phyloP scores from a whole-genome alignment of 768 basidiomycete genomes.

The Rubroboletus satanas region DNA sequence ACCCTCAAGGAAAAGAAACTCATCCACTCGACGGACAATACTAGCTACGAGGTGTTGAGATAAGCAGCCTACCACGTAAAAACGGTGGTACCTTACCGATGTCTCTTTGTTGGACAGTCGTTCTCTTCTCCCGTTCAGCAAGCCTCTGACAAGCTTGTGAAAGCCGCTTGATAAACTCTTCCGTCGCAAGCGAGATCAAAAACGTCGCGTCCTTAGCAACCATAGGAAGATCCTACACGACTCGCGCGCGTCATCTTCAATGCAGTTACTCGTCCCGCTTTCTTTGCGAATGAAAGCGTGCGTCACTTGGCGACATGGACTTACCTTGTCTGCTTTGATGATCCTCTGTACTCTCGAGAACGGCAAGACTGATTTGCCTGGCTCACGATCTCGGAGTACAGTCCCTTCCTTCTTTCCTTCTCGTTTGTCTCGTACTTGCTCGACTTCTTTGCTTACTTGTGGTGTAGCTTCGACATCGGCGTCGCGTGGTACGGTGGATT shows the following conservation, averaged over 20 bases:
- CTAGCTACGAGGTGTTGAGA: constrained; percentile 40
- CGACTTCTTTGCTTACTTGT: constrained; percentile 2
- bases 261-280: background rate
- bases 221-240: constrained; percentile 64
- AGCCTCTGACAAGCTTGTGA: constrained; percentile 66
- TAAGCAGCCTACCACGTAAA: background rate
- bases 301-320: constrained; percentile 8
- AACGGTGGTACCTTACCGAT: constrained; percentile 49
- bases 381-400: constrained; percentile 32
- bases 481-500: constrained; percentile 5
- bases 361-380: constrained; percentile 73
- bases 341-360: constrained; percentile 78
- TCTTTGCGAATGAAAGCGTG: background rate
- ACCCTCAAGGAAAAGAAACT: constrained; percentile 81
- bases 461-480: constrained; percentile 10
- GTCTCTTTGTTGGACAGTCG: constrained; percentile 76
- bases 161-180: constrained; percentile 80
- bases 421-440: constrained; percentile 9
- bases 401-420: constrained; percentile 20
- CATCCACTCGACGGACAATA: constrained; percentile 63
- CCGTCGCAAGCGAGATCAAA: constrained; percentile 78
- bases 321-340: constrained; percentile 79
- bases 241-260: background rate
- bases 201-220: constrained; percentile 76
- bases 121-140: constrained; percentile 66